Evolutionary conservation across 148 eudicot species (phyloP), one percentile per base, ranked within the genome.

Genomic region (Rhododendron kiyosumense): DNA sequence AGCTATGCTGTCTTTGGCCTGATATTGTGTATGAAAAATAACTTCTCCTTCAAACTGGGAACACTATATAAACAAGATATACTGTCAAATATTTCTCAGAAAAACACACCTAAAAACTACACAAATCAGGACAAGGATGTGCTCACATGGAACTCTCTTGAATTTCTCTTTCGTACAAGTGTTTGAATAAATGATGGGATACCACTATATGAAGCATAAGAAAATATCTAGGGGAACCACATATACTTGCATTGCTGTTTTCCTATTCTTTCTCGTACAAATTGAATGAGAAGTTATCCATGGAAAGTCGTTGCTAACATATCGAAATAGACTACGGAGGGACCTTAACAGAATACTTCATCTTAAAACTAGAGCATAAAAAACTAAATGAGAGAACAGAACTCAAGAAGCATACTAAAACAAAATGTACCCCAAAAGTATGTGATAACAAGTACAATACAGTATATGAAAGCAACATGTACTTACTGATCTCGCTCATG

Each of bases 401-500:
- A 41, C 43, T 41, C 14, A 14, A 18, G 18, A 13, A 20, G 30
- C 22, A 46, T 34, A 75, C 38, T 36, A 36, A 36, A 36, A 36
- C 10, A 20, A 45, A 81, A 32, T 17, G n/a, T 34, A 79, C 8
- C 45, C 46, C 10, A 80, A 83, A 81, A 59, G 32, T 45, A 17
- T 73, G 51, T 32, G 85, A 24, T 18, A 28, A 69, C 14, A 13
- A 28, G 18, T 30, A 30, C 63, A 51, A 87, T 97, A 98, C 84
- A 98, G 92, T 85, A 95, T 98, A 86, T 91, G 93, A 77, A 97
- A 36, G 38, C 38, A 36, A 36, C 38, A 3, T 36, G 38, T 36
- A 36, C 38, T 36, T 36, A 36, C 38, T 36, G 38, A 36, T 36
- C 38, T 36, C 38, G 38, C 38, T 36, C 38, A 36, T 36, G 38